phyloP scores from a whole-genome alignment of 495 filamentous ascomycete species.

The Hypoxylon fuscum region DNA sequence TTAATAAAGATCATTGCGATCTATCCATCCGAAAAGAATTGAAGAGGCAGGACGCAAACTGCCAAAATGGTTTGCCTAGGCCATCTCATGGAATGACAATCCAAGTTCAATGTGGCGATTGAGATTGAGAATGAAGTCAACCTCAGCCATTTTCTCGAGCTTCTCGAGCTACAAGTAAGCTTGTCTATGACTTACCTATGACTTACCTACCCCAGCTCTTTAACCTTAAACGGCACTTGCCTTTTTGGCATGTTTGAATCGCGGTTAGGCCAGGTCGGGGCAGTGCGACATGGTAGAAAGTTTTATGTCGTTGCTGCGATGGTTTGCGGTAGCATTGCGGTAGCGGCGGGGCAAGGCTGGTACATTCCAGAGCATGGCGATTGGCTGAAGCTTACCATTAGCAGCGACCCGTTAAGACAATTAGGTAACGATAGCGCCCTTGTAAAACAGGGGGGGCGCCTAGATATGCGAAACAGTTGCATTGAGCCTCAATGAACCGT shows the following conservation, averaged over 20 bases:
- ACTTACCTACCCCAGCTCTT: constrained; percentile 15
- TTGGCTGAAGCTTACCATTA: constrained; percentile 8
- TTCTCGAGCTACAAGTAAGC: neutral
- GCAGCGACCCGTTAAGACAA: constrained; percentile 2
- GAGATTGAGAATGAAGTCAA: constrained; percentile 17
- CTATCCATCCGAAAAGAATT: constrained; percentile 26
- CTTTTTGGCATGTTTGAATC: constrained; percentile 18
- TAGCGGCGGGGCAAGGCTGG: constrained; percentile 11
- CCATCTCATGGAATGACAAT: constrained; percentile 44
- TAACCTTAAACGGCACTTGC: neutral
- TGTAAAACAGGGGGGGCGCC: constrained; percentile 36
- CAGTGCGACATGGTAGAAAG: constrained; percentile 19
- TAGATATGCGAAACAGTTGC: constrained; percentile 26
- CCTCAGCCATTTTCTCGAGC: constrained; percentile 11
- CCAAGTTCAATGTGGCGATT: constrained; percentile 6
- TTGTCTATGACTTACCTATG: neutral
- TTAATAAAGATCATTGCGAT: constrained; percentile 13
- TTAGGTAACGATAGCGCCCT: constrained; percentile 6
- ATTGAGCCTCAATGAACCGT: constrained; percentile 36
- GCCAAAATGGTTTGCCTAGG: constrained; percentile 26
- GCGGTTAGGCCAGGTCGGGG: constrained; percentile 6
- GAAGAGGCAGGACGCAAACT: constrained; percentile 37
- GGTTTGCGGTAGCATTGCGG: constrained; percentile 2
- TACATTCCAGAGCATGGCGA: constrained; percentile 34
- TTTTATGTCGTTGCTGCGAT: constrained; percentile 22